Conservation (phyloP, 495 filamentous ascomycete genomes). For the Tetracladium setigerum region DNA sequence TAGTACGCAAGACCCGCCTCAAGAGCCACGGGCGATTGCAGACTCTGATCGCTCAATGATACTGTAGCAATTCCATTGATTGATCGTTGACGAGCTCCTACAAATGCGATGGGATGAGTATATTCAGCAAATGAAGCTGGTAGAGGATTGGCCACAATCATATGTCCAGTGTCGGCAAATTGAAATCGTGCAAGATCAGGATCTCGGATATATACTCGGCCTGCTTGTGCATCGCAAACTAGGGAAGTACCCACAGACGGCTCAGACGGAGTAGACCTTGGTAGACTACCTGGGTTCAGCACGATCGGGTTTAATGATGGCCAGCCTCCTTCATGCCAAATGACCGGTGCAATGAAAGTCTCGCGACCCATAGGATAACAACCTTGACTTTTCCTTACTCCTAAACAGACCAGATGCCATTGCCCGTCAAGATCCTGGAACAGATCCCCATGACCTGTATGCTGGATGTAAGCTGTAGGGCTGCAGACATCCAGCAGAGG, state of each 20-base stretch:
- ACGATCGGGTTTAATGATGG: slow-evolving; percentile 3
- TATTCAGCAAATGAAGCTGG: background rate
- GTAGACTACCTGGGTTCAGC: too few relatives aligned
- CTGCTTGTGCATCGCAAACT: too few relatives aligned
- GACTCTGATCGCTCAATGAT: background rate
- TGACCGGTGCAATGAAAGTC: slow-evolving; percentile 14
- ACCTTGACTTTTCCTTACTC: slow-evolving; percentile 7
- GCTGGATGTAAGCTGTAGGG: slow-evolving; percentile 34
- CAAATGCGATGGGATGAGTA: background rate
- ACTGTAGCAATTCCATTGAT: background rate
- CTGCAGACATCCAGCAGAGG: too few relatives aligned
- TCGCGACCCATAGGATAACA: slow-evolving; percentile 18
- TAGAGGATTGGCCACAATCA: background rate
- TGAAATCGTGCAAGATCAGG: background rate
- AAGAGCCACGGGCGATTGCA: background rate
- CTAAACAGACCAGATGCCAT: slow-evolving; percentile 34
- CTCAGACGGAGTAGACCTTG: too few relatives aligned
- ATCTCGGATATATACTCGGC: slow-evolving; percentile 1
- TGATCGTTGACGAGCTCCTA: slow-evolving; percentile 1
- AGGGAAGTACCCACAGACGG: too few relatives aligned
- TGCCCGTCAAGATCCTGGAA: slow-evolving; percentile 34
- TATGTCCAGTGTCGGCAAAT: background rate
- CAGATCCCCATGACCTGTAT: slow-evolving; percentile 35
- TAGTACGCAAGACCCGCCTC: slow-evolving; percentile 7
- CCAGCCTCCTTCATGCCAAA: slow-evolving; percentile 18